Evolutionary conservation across 2,329 filamentous ascomycete genomes (phyloP).

Genomic region (Zymoseptoria pseudotritici): DNA sequence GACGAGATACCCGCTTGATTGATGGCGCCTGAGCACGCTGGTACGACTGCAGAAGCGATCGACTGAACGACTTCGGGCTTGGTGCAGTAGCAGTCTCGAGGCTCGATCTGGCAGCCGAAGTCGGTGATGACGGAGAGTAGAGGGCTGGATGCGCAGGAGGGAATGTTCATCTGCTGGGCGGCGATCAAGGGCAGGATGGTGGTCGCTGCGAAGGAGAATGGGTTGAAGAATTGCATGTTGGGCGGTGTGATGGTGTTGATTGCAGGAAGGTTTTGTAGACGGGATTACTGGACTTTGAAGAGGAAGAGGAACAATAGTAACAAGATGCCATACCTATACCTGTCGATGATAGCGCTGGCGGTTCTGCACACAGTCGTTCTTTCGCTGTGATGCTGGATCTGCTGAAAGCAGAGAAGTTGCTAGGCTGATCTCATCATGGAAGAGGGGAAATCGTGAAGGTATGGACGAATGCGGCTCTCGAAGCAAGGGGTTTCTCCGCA

Average conservation of each 20-base stretch:
- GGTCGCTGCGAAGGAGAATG: neutral
- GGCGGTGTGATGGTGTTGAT: neutral
- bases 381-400: neutral
- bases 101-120: conserved; percentile 8
- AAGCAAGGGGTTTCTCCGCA: neutral
- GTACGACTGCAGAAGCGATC: conserved; percentile 6
- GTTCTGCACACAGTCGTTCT: neutral
- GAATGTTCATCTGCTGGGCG: conserved; percentile 3
- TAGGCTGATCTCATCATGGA: neutral
- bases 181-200: neutral
- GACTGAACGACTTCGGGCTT: conserved; percentile 6
- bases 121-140: conserved; percentile 8
- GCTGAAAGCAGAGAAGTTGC: neutral
- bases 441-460: neutral
- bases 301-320: neutral
- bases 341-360: neutral
- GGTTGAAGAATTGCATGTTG: neutral
- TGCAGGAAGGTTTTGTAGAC: neutral
- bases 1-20: conserved; percentile 1
- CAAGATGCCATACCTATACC: neutral
- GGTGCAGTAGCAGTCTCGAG: conserved; percentile 12
- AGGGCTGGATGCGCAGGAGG: conserved; percentile 12
- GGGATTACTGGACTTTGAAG: neutral
- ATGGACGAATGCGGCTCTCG: neutral
- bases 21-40: conserved; percentile 7